Base-by-base conservation (phyloP, 768 basidiomycete species). In the Xerocomus potaroensis region DNA sequence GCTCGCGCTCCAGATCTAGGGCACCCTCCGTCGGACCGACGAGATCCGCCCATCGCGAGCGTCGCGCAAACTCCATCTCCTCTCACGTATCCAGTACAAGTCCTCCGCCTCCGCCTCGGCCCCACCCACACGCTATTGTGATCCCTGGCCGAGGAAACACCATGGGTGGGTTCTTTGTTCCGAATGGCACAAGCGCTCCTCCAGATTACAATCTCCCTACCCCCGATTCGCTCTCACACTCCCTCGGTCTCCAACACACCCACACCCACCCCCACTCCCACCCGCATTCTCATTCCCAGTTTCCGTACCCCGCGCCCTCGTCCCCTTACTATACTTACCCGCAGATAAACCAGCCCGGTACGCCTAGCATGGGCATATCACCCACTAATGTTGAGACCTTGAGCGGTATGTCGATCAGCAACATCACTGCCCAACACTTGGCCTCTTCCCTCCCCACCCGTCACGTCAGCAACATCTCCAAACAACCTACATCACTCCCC, bases 61-160 rank as follows among this genome's bases (percentile, higher is more conserved):
- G 84, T 49, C 69, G 84, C 45, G 78, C 78, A 47, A 80, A 77
- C 48, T 79, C 78, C 51, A 71, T 87, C 37, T 78, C 76, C 50
- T 75, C 79, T 11, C 63, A 79, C 73, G 36, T 75, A 63, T 48
- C 83, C 75, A 41, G 81, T 78, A 32, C 66, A 27, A 71, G 71
- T 19, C 73, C 74, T 16, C 72, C 75, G 9, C 71, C 74, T n/a
- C 72, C 74, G 9, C 71, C 70, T 39, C 63, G 64, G 3, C 62
- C 64, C 11, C 70, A 78, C 18, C 81, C 83, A 0, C 81, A 83
- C 53, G 83, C 83, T 9, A 87, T 89, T 60, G 69, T 86, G 41
- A 88, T 88, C 55, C 87, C 83, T 7, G 66, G 73, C 16, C 63
- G 69, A 18, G 59, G 56, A 39, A 54, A 57, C 56, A 5, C 59